A percentile compares a stretch with the other conserved stretches of the same genome.
Conservation (phyloP, 192 early-diverging fungal genomes). For the Gonapodya prolifera region DNA sequence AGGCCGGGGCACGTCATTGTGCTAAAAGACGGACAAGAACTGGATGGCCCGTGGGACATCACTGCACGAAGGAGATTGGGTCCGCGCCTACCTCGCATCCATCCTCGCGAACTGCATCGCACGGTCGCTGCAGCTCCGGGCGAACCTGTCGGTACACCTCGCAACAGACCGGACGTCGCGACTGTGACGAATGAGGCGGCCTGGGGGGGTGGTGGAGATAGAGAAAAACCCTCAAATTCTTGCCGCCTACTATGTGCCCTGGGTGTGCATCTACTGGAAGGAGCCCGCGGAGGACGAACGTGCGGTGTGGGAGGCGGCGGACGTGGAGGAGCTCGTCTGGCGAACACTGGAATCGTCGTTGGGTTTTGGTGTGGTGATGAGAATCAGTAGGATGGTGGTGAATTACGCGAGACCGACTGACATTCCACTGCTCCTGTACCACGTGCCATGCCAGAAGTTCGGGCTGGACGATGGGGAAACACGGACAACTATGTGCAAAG, state of each 20-base stretch:
- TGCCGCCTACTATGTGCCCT: not conserved
- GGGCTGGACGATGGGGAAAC: not conserved
- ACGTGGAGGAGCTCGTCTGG: not conserved
- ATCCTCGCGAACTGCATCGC: not conserved
- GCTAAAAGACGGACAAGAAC: not conserved
- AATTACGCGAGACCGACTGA: not conserved
- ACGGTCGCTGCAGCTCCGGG: not conserved
- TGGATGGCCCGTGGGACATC: not conserved
- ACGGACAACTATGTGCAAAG: not conserved
- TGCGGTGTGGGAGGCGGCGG: not conserved
- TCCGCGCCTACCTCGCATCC: not conserved
- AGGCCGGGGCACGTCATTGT: not conserved
- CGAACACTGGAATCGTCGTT: not conserved
- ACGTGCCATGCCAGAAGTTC: not conserved
- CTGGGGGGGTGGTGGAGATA: no score
- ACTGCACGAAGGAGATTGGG: not conserved
- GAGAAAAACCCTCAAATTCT: not conserved
- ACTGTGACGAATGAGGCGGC: not conserved
- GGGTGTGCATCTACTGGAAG: not conserved
- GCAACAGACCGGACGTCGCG: not conserved
- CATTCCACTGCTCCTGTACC: not conserved
- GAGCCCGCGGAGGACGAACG: not conserved
- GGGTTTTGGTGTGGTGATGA: not conserved
- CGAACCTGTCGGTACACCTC: not conserved
- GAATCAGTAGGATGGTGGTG: not conserved